These are phyloP conservation scores for Oleoguttula mirabilis DNA, from an alignment of 495 filamentous ascomycete species.

Conservation along the genomic window DNA sequence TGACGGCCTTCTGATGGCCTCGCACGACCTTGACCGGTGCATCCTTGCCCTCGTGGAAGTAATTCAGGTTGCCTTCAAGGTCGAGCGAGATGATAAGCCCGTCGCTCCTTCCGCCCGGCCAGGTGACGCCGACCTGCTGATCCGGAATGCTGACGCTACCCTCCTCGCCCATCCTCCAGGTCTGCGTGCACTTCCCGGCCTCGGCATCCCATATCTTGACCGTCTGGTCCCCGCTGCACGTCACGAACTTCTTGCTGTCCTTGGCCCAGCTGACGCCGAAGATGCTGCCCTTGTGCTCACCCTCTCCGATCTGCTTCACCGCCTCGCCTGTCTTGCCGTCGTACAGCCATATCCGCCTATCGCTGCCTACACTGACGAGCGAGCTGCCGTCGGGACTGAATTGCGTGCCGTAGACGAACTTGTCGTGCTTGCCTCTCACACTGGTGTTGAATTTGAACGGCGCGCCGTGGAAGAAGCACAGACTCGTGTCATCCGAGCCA, in stretches of 20 bases:
- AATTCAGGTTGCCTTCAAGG: slow-evolving; percentile 81
- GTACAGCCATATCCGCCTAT: slow-evolving; percentile 82
- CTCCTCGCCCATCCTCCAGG: slow-evolving; percentile 80
- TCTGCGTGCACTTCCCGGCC: slow-evolving; percentile 58
- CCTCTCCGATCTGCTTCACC: slow-evolving; percentile 63
- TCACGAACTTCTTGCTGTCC: slow-evolving; percentile 82
- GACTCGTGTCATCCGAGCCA: slow-evolving; percentile 72
- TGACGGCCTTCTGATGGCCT: slow-evolving; percentile 91
- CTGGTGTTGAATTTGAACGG: slow-evolving; percentile 86
- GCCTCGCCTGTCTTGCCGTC: slow-evolving; percentile 88
- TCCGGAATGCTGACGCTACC: slow-evolving; percentile 59
- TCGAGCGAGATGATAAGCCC: slow-evolving; percentile 80
- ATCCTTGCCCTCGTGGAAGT: slow-evolving; percentile 57
- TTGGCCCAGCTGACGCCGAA: slow-evolving; percentile 81
- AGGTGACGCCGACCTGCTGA: slow-evolving; percentile 90
- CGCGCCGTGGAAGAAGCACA: slow-evolving; percentile 86
- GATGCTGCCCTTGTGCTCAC: slow-evolving; percentile 80
- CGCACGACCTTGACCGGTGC: slow-evolving; percentile 61
- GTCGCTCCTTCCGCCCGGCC: slow-evolving; percentile 74
- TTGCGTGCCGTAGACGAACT: slow-evolving; percentile 74
- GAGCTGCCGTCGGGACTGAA: slow-evolving; percentile 82
- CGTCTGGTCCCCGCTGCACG: slow-evolving; percentile 85
- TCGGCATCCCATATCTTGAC: slow-evolving; percentile 85
- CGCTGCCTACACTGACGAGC: slow-evolving; percentile 79
- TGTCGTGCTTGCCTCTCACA: slow-evolving; percentile 66